A percentile compares a stretch with the other conserved stretches of the same genome.
These are phyloP conservation scores for Nicotiana noctiflora DNA, from an alignment of 257 asterid genomes.

Conservation along the genomic window DNA sequence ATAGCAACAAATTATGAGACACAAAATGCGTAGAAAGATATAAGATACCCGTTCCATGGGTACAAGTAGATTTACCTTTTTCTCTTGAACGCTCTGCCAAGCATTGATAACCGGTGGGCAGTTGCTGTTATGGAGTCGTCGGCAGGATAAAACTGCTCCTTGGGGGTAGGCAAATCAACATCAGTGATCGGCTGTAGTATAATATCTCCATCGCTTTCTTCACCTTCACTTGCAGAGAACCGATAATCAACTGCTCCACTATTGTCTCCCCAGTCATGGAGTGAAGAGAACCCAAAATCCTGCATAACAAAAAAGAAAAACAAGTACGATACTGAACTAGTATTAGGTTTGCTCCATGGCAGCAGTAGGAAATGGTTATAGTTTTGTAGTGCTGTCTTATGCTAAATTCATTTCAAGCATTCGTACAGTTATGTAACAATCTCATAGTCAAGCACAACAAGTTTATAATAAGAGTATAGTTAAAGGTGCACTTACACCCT, in stretches of 20 bases:
- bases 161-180: conserved; percentile 66
- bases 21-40: background rate
- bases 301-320: conserved; percentile 18
- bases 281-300: conserved; percentile 50
- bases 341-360: background rate
- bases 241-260: conserved; percentile 30
- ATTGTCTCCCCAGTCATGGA: conserved; percentile 55
- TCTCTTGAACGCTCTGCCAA: conserved; percentile 52
- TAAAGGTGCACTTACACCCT: too few species aligned
- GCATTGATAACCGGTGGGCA: conserved; percentile 56
- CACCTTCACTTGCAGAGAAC: conserved; percentile 78
- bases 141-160: conserved; percentile 35
- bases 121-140: conserved; percentile 59
- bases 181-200: conserved; percentile 71
- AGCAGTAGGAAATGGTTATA: background rate
- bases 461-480: too few species aligned
- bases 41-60: background rate
- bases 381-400: background rate
- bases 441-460: too few species aligned
- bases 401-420: too few species aligned
- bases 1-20: background rate
- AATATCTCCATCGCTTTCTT: conserved; percentile 72
- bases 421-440: too few species aligned
- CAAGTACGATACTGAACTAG: conserved; percentile 2
- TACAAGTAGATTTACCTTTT: conserved; percentile 39